Evolutionary conservation across 1,139 yeast genomes (phyloP).

Genomic region (Yamadazyma siamensis): DNA sequence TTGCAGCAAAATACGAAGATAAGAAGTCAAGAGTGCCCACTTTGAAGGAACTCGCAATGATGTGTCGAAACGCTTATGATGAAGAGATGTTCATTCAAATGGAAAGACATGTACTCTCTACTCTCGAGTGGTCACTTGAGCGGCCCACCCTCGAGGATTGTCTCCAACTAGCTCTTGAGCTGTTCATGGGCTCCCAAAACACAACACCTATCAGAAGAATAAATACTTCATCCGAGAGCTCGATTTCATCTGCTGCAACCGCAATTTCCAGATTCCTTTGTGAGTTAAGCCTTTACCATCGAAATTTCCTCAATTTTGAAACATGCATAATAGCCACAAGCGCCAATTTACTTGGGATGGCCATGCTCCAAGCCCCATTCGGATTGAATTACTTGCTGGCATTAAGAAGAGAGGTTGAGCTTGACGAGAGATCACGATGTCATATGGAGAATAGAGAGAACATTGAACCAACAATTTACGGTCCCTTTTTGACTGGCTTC

Average conservation of each 20-base stretch:
- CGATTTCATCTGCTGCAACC: constrained; percentile 47
- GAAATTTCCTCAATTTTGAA: constrained; percentile 58
- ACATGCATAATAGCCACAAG: constrained; percentile 66
- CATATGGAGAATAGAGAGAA: constrained; percentile 35
- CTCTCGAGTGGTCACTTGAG: constrained; percentile 79
- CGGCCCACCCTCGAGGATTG: constrained; percentile 63
- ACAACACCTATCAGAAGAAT: constrained; percentile 35
- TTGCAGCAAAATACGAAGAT: constrained; percentile 91
- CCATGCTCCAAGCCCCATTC: constrained; percentile 50
- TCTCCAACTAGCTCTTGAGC: constrained; percentile 49
- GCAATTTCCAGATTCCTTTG: constrained; percentile 67
- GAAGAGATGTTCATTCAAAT: constrained; percentile 89
- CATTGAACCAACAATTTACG: constrained; percentile 38
- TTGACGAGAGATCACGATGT: too few species aligned
- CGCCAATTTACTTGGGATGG: constrained; percentile 69
- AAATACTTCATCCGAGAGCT: constrained; percentile 13
- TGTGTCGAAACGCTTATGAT: constrained; percentile 86
- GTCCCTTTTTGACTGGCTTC: constrained; percentile 54
- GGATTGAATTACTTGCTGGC: constrained; percentile 29
- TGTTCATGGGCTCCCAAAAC: constrained; percentile 18
- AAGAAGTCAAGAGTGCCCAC: constrained; percentile 83
- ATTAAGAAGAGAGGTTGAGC: constrained; percentile 16
- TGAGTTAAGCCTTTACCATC: constrained; percentile 73
- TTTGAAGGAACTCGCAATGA: constrained; percentile 65
- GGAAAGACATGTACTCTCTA: constrained; percentile 86